Base-by-base conservation (phyloP, 2,329 filamentous ascomycete genomes). In the Microcyclospora pomicola region DNA sequence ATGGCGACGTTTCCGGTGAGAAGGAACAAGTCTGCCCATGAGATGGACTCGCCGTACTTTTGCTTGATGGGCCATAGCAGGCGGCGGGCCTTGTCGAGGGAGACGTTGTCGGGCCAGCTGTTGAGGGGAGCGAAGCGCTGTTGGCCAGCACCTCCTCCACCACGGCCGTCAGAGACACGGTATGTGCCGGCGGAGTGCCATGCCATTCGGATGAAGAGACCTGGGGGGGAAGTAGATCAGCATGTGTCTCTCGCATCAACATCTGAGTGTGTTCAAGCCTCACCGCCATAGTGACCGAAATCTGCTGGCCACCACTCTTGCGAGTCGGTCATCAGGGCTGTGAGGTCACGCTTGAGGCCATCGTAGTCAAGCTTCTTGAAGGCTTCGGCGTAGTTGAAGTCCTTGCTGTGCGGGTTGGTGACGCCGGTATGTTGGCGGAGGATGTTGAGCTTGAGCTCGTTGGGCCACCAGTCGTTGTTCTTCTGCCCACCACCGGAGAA, bases 231-330 rank as follows among this genome's bases (percentile, higher is more conserved):
- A 24, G 19, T 7, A 7, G 19, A 24, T 24, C 7, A 24, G 19
- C 7, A 5, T 24, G 19, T 24, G 4, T 24, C 19, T 24, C 7
- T 24, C 19, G 7, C 7, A 4, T 7, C 19, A 24, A 24, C 19
- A 24, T 24, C 19, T 24, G 4, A 5, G 19, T 24, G 7, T 4
- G 19, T 24, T 4, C 19, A 24, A 24, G 19, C 4, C 19, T 24
- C 19, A 24, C 19, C 19, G 19, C 19, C 81, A 50, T 86, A 87
- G 68, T 85, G 79, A 39, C 81, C 81, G 53, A 81, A 83, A 56
- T 87, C 82, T 27, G 82, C 82, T 1, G 82, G 82, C 82, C 82
- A 87, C 74, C 73, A 85, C 31, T 82, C 76, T 62, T 86, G 76
- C 2, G 80, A 85, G 56, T 83, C 75, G 36, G 81, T 86, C 77